Percentiles rank a stretch among this genome's conserved stretches.
Evolutionary conservation across 352 stramenopile genomes (phyloP).

Genomic region (Aphanomyces euteiches): DNA sequence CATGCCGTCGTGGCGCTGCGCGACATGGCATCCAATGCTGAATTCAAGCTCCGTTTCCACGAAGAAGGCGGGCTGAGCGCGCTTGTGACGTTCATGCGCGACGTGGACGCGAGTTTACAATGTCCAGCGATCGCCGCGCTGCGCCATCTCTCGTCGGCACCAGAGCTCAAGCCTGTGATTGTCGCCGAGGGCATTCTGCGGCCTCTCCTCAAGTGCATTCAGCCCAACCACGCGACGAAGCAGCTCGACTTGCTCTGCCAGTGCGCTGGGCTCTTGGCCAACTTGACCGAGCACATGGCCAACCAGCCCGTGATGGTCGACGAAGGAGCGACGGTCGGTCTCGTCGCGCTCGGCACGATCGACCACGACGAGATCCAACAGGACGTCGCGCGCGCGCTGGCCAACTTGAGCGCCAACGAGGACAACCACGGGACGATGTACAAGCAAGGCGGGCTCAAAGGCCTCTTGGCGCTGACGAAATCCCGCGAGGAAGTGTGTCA

Average conservation of each 20-base stretch:
- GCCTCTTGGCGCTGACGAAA: slow-evolving; percentile 86
- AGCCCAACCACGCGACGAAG: slow-evolving; percentile 46
- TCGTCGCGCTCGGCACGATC: slow-evolving; percentile 70
- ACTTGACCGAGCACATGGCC: slow-evolving; percentile 88
- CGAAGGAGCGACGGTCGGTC: slow-evolving; percentile 77
- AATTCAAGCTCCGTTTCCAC: slow-evolving; percentile 83
- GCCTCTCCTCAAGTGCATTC: slow-evolving; percentile 85
- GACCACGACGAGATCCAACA: slow-evolving; percentile 92
- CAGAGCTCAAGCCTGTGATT: slow-evolving; percentile 84
- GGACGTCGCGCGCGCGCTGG: slow-evolving; percentile 88
- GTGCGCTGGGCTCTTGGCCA: slow-evolving; percentile 90
- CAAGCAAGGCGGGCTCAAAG: slow-evolving; percentile 88
- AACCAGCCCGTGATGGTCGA: slow-evolving; percentile 92
- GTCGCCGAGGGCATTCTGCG: slow-evolving; percentile 76
- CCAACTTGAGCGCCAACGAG: slow-evolving; percentile 93
- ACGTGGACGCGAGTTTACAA: slow-evolving; percentile 86
- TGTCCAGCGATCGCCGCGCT: slow-evolving; percentile 86
- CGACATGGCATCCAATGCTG: slow-evolving; percentile 85
- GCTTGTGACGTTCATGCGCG: slow-evolving; percentile 85
- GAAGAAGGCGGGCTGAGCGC: slow-evolving; percentile 83
- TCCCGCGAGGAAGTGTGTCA: slow-evolving; percentile 89
- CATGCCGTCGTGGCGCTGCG: slow-evolving; percentile 87
- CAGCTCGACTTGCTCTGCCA: slow-evolving; percentile 92
- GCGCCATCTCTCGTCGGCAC: slow-evolving; percentile 81
- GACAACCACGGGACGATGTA: slow-evolving; percentile 92